Evolutionary conservation across 495 filamentous ascomycete species (phyloP), one percentile per base, ranked within the genome.

Genomic region (Podospora pseudoanserina): DNA sequence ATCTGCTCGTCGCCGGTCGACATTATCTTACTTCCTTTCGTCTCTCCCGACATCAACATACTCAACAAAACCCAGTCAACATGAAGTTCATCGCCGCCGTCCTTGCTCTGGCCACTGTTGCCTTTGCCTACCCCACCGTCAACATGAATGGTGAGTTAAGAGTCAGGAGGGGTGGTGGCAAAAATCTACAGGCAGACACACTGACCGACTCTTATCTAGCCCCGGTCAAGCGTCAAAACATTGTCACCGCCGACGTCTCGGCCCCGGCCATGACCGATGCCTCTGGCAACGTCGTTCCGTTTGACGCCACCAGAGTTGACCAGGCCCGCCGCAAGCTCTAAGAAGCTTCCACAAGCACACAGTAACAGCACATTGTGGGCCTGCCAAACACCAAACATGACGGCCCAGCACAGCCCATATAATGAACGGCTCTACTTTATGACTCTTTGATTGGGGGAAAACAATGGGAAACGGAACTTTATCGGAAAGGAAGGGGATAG

Each of bases 1-100:
- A 57, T 54, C 56, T 63, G 64, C 74, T 70, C 65, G 74, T 76
- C 74, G 72, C 72, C 74, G 72, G 74, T 60, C 74, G 72, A 76
- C 72, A 69, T 65, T 34, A 61, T 71, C 23, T 65, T 16, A 71
- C 71, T 49, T 57, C 67, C 39, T 57, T 59, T 59, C 65, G 58
- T 55, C 60, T 71, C 30, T 69, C 69, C 63, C 70, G 55, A 58
- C 71, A 53, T 56, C 62, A 65, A 68, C 64, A 54, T 64, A 44
- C 70, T 68, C 72, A 0, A 49, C 2, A 64, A 23, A 34, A 23
- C 30, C 23, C 71, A 72, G 75, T 77, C 80, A 85, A 78, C 69
- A 86, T 86, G 84, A 82, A 86, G 81, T 81, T 81, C 79, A 27
- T 79, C 66, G 72, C 81, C 70, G 68, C 78, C 72, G 63, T 85